Evolutionary conservation across 208 protist genomes (phyloP).

Genomic region (Porcisia hertigi): DNA sequence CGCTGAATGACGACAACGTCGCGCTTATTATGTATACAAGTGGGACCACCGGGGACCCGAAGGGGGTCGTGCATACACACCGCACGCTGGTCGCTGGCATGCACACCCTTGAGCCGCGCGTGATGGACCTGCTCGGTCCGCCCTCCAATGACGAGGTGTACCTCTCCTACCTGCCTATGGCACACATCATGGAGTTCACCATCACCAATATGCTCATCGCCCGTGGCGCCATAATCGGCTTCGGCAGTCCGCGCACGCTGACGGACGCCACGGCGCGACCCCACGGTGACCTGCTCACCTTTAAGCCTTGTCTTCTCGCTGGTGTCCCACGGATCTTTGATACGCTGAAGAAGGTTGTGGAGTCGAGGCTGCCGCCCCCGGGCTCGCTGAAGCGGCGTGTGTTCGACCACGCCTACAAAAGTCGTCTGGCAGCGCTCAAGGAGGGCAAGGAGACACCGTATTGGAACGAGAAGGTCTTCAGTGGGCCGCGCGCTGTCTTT

Average conservation of each 20-base stretch:
- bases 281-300: slow-evolving; percentile 79
- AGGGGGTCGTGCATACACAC: slow-evolving; percentile 87
- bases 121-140: slow-evolving; percentile 21
- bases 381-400: slow-evolving; percentile 60
- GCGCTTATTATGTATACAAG: slow-evolving; percentile 92
- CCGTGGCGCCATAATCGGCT: slow-evolving; percentile 80
- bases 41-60: slow-evolving; percentile 89
- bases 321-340: slow-evolving; percentile 90
- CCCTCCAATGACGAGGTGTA: slow-evolving; percentile 60
- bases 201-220: slow-evolving; percentile 64
- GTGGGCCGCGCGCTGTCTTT: slow-evolving; percentile 44
- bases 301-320: slow-evolving; percentile 65
- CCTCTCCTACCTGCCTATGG: slow-evolving; percentile 89
- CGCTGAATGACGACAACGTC: slow-evolving; percentile 43
- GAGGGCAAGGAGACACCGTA: slow-evolving; percentile 77
- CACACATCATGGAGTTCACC: slow-evolving; percentile 91
- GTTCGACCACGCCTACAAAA: slow-evolving; percentile 72
- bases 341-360: slow-evolving; percentile 78
- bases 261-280: slow-evolving; percentile 70
- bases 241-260: slow-evolving; percentile 73
- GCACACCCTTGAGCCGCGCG: slow-evolving; percentile 46
- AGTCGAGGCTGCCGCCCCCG: slow-evolving; percentile 58
- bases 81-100: slow-evolving; percentile 56
- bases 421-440: slow-evolving; percentile 61
- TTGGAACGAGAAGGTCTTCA: slow-evolving; percentile 82